Percentiles rank a stretch among this genome's conserved stretches.
Evolutionary conservation across 2,329 filamentous ascomycete genomes (phyloP).

Genomic region (Fusarium sororula): DNA sequence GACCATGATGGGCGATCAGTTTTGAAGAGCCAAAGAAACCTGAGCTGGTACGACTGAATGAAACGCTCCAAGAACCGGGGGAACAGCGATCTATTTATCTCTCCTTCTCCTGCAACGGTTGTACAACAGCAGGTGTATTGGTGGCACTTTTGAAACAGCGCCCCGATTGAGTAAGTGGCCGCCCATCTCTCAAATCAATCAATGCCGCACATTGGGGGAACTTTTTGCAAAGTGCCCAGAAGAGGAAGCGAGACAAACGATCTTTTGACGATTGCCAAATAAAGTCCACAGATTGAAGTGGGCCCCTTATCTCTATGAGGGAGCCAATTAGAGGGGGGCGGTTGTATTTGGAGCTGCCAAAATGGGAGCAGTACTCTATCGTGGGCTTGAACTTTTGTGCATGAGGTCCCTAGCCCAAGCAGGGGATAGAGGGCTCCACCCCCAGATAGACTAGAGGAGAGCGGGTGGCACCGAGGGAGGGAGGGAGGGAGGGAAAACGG

Average conservation of each 20-base stretch:
- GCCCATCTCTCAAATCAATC: not conserved
- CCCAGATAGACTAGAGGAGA: constrained; percentile 17
- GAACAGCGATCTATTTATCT: constrained; percentile 17
- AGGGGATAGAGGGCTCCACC: constrained; percentile 10
- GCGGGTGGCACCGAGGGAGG: constrained; percentile 30
- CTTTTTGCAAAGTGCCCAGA: constrained; percentile 7
- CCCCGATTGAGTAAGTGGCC: constrained; percentile 1
- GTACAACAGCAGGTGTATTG: not conserved
- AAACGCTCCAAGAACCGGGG: not conserved
- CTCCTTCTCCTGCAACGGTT: not conserved
- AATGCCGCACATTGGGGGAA: constrained; percentile 2
- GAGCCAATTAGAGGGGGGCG: not conserved
- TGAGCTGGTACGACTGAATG: constrained; percentile 11
- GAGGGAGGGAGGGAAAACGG: not conserved
- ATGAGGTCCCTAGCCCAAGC: not conserved
- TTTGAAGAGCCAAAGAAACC: not conserved
- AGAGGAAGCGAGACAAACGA: constrained; percentile 23
- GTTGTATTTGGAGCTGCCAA: constrained; percentile 20
- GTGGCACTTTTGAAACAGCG: constrained; percentile 14
- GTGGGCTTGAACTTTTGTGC: constrained; percentile 21
- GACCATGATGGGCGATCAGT: constrained; percentile 23
- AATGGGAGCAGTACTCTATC: constrained; percentile 5
- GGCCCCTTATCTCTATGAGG: constrained; percentile 5
- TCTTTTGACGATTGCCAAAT: constrained; percentile 6
- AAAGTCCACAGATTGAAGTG: not conserved